Evolutionary conservation across 2,329 filamentous ascomycete species (phyloP).

Genomic region (Aspergillus terreus): DNA sequence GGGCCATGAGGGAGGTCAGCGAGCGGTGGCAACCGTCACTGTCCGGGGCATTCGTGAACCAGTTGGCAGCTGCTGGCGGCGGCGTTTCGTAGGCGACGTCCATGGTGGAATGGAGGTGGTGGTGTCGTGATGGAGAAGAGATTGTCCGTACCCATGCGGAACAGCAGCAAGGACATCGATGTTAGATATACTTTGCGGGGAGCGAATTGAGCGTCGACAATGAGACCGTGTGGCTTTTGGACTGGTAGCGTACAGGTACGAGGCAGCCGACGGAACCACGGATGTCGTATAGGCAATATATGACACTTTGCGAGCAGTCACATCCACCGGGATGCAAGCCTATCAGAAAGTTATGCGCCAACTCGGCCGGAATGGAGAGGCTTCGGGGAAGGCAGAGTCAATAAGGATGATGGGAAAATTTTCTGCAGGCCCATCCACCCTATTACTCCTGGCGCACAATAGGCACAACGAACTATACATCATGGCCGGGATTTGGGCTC

Average conservation of each 20-base stretch:
- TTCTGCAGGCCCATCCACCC: conserved; percentile 2
- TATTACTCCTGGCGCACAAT: neutral
- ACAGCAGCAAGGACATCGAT: neutral
- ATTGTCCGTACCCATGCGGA: neutral
- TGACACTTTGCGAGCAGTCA: conserved; percentile 1
- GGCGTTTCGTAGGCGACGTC: conserved; percentile 4
- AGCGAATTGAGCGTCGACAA: neutral
- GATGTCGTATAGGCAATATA: neutral
- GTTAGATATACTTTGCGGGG: neutral
- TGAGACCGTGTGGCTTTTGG: neutral
- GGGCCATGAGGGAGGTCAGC: conserved; percentile 9
- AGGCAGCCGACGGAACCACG: neutral
- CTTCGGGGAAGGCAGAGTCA: neutral
- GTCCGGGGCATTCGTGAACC: neutral
- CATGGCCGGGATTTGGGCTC: neutral
- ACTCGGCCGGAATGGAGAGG: conserved; percentile 2
- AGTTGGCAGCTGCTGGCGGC: conserved; percentile 6
- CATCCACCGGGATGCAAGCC: neutral
- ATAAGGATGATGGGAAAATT: neutral
- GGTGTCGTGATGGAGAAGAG: neutral
- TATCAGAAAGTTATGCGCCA: neutral
- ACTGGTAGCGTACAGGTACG: neutral
- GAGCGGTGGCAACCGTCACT: conserved; percentile 5
- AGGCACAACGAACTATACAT: neutral
- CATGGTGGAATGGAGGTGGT: conserved; percentile 3